Percentiles rank a stretch among this genome's conserved stretches.
phyloP scores from a whole-genome alignment of 805 yeast genomes.

The Saccharomycopsis capsularis region DNA sequence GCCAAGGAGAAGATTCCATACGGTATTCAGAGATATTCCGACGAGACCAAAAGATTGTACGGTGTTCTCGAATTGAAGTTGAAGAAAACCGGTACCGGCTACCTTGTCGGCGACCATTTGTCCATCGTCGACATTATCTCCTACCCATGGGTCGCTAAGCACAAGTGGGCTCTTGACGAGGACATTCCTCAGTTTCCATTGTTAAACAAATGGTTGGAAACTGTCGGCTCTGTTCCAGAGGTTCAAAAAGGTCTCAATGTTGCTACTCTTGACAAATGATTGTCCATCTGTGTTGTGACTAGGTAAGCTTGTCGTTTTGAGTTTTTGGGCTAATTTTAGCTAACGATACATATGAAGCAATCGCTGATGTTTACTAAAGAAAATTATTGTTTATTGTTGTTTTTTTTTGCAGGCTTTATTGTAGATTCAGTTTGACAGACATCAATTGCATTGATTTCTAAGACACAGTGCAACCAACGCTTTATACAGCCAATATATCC shows the following conservation, averaged over 20 bases:
- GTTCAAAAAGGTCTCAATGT: slow-evolving; percentile 29
- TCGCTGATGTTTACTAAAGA: too few relatives aligned
- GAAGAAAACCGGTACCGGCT: slow-evolving; percentile 42
- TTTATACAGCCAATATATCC: too few relatives aligned
- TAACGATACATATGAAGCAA: too few relatives aligned
- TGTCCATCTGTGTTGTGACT: too few relatives aligned
- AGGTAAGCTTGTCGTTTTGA: too few relatives aligned
- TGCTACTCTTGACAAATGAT: too few relatives aligned
- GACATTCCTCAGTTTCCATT: slow-evolving; percentile 33
- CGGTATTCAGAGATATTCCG: slow-evolving; percentile 43
- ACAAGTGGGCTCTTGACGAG: slow-evolving; percentile 27
- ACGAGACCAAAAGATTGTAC: slow-evolving; percentile 47
- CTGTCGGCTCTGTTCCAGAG: slow-evolving; percentile 30
- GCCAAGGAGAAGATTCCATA: slow-evolving; percentile 49
- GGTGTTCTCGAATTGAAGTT: slow-evolving; percentile 49
- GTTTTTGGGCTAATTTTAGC: too few relatives aligned
- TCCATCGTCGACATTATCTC: slow-evolving; percentile 52
- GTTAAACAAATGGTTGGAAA: slow-evolving; percentile 35
- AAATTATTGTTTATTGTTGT: too few relatives aligned
- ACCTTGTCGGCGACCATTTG: slow-evolving; percentile 52
- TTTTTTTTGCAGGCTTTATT: too few relatives aligned
- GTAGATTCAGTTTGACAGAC: too few relatives aligned
- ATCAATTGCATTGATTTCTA: too few relatives aligned
- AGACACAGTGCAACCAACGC: too few relatives aligned
- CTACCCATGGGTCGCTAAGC: slow-evolving; percentile 38